Base-by-base conservation (phyloP, 345 rosid genomes). In the Acer negundo region DNA sequence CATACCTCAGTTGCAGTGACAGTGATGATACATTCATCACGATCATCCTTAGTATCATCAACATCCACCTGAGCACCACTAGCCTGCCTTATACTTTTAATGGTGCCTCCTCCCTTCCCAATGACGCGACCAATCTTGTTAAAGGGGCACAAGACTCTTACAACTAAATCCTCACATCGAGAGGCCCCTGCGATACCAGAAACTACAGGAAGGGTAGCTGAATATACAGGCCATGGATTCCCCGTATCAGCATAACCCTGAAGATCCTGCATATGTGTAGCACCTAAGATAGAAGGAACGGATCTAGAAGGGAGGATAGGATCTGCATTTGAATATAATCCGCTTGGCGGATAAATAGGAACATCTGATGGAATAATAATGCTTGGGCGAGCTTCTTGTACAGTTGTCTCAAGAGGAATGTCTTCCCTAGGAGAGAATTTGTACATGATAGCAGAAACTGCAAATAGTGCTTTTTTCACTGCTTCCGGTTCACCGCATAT, bases 51-150 rank as follows among this genome's bases (percentile, higher is more conserved):
- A 6, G 84, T 77, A 82, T 94, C 99, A 91, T 94, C 90, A 77
- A 96, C 95, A 77, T 94, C 98, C 16, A 94, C 75, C 73, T 78
- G 89, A 82, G 99, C 92, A 66, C 99, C 99, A 77, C 88, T 96
- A 3, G 89, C 86, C 83, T 96, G 97, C 82, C 99, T 94, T 76
- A 96, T 92, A 67, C 86, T 90, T 83, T 92, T 96, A 75, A 94
- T 92, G 47, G 97, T 93, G 67, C 92, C 75, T 26, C 99, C 99
- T 82, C 94, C 97, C 86, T 88, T 94, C 63, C 98, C 99, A 69
- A 96, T 96, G 70, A 96, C 99, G 71, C 99, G 98, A 1, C 99
- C 99, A 74, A 94, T 96, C 75, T 92, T 96, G 77, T 88, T 79
- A 78, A 83, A 87, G 53, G 97, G 87, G 80, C 99, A 96, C 78